phyloP scores from a whole-genome alignment of 2,329 filamentous ascomycete genomes.

The Escovopsis sp. region DNA sequence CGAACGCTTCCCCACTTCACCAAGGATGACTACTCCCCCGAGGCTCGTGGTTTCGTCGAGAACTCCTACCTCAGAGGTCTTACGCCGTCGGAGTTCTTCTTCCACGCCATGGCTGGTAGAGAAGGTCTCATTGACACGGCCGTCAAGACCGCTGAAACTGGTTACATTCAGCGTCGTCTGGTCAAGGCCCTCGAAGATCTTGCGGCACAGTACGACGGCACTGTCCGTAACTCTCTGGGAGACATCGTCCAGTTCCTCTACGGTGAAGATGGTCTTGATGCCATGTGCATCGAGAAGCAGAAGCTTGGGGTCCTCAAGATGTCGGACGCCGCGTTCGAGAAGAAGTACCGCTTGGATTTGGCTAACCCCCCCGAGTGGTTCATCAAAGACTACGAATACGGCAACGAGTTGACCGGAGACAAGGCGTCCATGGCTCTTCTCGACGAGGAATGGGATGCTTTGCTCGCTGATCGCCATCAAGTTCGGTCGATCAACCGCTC shows the following conservation, averaged over 20 bases:
- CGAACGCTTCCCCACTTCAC: slow-evolving; percentile 94
- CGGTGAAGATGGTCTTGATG: slow-evolving; percentile 92
- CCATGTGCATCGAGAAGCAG: slow-evolving; percentile 86
- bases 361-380: slow-evolving; percentile 46
- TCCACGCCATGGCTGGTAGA: slow-evolving; percentile 99
- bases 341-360: slow-evolving; percentile 72
- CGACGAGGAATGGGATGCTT: slow-evolving; percentile 74
- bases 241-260: slow-evolving; percentile 97
- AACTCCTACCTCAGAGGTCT: slow-evolving; percentile 95
- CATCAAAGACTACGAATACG: slow-evolving; percentile 49
- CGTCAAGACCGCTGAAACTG: slow-evolving; percentile 97
- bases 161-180: slow-evolving; percentile 95
- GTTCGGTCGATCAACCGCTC: slow-evolving; percentile 53
- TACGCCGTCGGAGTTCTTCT: slow-evolving; percentile 95
- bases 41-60: slow-evolving; percentile 93
- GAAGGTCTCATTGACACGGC: slow-evolving; percentile 99
- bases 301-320: slow-evolving; percentile 73
- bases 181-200: slow-evolving; percentile 98
- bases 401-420: slow-evolving; percentile 74
- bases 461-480: slow-evolving; percentile 59
- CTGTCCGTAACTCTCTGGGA: slow-evolving; percentile 88
- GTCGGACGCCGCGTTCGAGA: slow-evolving; percentile 62
- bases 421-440: slow-evolving; percentile 74
- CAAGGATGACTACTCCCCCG: slow-evolving; percentile 96
- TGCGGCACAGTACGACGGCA: slow-evolving; percentile 94